phyloP scores from a whole-genome alignment of 2,329 filamentous ascomycete genomes.

The Colletotrichum lentis region DNA sequence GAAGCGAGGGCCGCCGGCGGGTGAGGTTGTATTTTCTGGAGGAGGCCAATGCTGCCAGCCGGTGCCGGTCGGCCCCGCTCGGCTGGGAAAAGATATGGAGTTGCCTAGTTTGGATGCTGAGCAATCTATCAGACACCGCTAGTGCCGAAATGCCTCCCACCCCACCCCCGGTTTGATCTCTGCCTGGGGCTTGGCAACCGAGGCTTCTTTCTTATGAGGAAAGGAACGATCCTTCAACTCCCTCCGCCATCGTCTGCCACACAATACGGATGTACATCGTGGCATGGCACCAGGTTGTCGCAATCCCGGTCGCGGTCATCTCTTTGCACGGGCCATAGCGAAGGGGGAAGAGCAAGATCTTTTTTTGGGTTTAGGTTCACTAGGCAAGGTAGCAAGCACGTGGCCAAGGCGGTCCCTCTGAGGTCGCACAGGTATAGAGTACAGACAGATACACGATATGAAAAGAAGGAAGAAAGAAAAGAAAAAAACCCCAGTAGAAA shows the following conservation, averaged over 20 bases:
- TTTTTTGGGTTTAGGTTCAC: background rate
- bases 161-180: background rate
- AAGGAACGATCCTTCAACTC: constrained; percentile 3
- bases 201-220: background rate
- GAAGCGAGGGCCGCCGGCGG: constrained; percentile 29
- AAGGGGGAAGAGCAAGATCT: background rate
- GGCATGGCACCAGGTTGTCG: constrained; percentile 18
- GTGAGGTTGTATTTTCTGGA: constrained; percentile 25
- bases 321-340: constrained; percentile 18
- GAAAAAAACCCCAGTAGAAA: too few relatives aligned
- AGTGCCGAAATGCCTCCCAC: background rate
- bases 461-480: too few relatives aligned
- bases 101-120: constrained; percentile 30
- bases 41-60: constrained; percentile 1
- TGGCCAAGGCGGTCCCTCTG: too few relatives aligned
- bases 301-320: background rate
- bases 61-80: constrained; percentile 10
- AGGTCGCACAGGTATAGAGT: too few relatives aligned
- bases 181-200: background rate
- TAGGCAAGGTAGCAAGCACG: too few relatives aligned
- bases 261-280: background rate
- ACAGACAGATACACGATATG: too few relatives aligned
- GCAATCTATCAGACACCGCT: background rate
- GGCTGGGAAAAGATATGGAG: background rate
- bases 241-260: background rate